A percentile compares a stretch with the other conserved stretches of the same genome.
Evolutionary conservation across 2,329 filamentous ascomycete species (phyloP).

Genomic region (Colletotrichum cuscutae): DNA sequence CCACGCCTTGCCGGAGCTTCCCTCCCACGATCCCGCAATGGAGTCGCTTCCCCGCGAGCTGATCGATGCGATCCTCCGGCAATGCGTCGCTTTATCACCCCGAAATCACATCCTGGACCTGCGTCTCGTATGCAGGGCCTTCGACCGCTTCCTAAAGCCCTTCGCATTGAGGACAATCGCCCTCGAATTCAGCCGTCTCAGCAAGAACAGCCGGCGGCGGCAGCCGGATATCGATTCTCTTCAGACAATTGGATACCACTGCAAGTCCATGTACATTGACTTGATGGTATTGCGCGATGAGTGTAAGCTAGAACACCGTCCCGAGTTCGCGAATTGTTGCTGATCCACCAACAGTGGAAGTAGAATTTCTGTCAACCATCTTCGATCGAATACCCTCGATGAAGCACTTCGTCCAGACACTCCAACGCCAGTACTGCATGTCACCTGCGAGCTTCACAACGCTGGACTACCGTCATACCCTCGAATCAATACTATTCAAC

Average conservation of each 20-base stretch:
- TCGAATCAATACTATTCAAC: constrained; percentile 55
- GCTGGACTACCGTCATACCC: constrained; percentile 53
- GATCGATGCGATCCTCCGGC: constrained; percentile 56
- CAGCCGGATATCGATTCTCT: constrained; percentile 52
- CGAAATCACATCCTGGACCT: constrained; percentile 58
- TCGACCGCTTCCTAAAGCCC: constrained; percentile 58
- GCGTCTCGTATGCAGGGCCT: constrained; percentile 60
- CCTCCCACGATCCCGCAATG: constrained; percentile 45
- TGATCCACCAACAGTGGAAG: constrained; percentile 51
- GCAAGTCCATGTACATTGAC: constrained; percentile 61
- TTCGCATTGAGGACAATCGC: constrained; percentile 58
- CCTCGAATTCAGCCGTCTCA: constrained; percentile 61
- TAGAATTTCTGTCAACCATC: constrained; percentile 56
- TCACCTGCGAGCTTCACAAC: constrained; percentile 60
- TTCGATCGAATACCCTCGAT: constrained; percentile 59
- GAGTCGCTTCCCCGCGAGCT: constrained; percentile 60
- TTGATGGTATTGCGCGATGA: constrained; percentile 64
- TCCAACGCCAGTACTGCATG: constrained; percentile 60
- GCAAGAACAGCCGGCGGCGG: constrained; percentile 44
- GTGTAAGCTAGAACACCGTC: constrained; percentile 42
- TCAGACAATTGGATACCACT: constrained; percentile 57
- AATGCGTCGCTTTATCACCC: constrained; percentile 51
- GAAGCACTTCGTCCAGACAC: constrained; percentile 53
- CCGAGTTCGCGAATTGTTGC: not conserved
- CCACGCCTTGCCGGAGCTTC: constrained; percentile 6